Evolutionary conservation across 129 eudicot species (phyloP).

Genomic region (Pittosporum tobira): DNA sequence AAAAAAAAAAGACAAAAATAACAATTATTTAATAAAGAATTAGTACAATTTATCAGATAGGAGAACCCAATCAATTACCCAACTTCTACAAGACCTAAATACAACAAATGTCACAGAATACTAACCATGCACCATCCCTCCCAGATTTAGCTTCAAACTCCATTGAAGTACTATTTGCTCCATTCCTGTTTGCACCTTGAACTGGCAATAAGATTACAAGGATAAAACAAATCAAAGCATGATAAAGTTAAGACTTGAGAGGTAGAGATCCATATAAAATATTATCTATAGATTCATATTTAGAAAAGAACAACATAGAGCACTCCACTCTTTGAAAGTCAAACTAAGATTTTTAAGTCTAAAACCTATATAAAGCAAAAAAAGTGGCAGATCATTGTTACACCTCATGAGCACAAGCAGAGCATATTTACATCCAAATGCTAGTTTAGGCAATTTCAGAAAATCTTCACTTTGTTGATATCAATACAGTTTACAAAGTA

Average conservation of each 20-base stretch:
- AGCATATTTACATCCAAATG: no score
- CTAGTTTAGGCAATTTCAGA: not conserved
- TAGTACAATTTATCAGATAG: not conserved
- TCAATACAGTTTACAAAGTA: not conserved
- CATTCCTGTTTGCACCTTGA: slow-evolving; percentile 40
- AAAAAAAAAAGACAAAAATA: slow-evolving; percentile 4
- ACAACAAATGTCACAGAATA: slow-evolving; percentile 3
- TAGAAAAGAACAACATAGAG: not conserved
- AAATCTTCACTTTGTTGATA: not conserved
- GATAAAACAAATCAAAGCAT: not conserved
- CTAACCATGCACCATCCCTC: slow-evolving; percentile 98
- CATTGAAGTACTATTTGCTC: slow-evolving; percentile 60
- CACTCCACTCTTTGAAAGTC: not conserved
- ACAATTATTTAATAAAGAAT: not conserved
- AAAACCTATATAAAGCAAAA: not conserved
- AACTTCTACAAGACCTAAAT: not conserved
- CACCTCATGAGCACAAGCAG: not conserved
- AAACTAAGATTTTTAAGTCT: not conserved
- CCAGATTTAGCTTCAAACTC: slow-evolving; percentile 99
- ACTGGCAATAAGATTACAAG: slow-evolving; percentile 18
- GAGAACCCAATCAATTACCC: not conserved
- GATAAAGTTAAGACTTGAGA: not conserved
- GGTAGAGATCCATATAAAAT: no score
- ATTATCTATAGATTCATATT: not conserved
- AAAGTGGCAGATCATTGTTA: not conserved